Base-by-base conservation (phyloP, 495 filamentous ascomycete species). In the Penicillium pancosmium region DNA sequence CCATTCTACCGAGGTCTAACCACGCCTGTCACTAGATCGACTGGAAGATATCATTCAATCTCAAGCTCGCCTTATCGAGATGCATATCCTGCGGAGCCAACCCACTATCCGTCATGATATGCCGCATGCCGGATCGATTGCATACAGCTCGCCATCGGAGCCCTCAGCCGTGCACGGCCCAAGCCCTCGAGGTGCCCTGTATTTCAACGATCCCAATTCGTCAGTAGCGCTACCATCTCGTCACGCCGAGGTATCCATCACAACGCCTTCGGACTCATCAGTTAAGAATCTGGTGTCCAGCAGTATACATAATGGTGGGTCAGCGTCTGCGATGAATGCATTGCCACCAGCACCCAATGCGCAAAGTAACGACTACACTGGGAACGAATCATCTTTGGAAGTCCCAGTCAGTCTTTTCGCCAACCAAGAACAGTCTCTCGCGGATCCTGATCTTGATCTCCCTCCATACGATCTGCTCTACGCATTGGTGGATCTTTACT, bases 401-500 rank as follows among this genome's bases (percentile, higher is more conserved):
- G 66, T 78, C 12, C 77, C 77, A 1, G 73, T 79, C 27, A 75
- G 62, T 43, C 58, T 79, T 15, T 79, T 72, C 52, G 67, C 68
- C 35, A 79, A 76, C 38, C 75, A 79, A 31, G 74, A 77, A 54
- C 73, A 75, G 51, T 77, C 74, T 5, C 59, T 78, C 11, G 61
- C 81, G 69, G 67, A 76, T 74, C 81, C 86, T 5, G 90, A 93
- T 61, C 80, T 89, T 50, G 89, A 92, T 57, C 82, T 95, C 16
- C 92, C 92, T 1, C 91, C 92, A 6, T 93, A 95, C 58, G 90
- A 93, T 70, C 70, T 96, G 18, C 73, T 95, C 7, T 94, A 91
- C 61, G 85, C 88, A 2, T 74, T 96, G 23, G 88, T 90, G 7
- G 90, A 95, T 66, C 78, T 95, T 3, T 96, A 93, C 70, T 96